Conservation (phyloP, 192 early-diverging fungal species). For the Backusella tuberculispora region DNA sequence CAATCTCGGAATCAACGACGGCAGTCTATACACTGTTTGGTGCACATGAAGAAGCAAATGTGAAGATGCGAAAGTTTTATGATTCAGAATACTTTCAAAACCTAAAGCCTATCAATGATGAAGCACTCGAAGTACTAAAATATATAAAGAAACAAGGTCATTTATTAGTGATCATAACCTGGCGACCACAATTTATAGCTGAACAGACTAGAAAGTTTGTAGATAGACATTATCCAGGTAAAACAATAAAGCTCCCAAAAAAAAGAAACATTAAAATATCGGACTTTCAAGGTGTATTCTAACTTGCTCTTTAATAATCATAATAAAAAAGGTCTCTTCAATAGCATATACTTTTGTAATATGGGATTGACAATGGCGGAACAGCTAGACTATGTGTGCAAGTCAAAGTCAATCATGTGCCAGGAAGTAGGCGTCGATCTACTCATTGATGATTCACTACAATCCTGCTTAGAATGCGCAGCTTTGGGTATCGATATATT, state of each 20-base stretch:
- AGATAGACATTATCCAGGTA: conserved; percentile 55
- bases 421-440: conserved; percentile 57
- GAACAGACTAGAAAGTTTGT: conserved; percentile 62
- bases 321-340: conserved; percentile 49
- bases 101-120: conserved; percentile 54
- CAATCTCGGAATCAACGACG: conserved; percentile 51
- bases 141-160: conserved; percentile 56
- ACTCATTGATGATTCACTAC: conserved; percentile 59
- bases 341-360: conserved; percentile 65
- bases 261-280: not conserved
- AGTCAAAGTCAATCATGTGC: conserved; percentile 58
- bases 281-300: not conserved
- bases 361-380: conserved; percentile 55
- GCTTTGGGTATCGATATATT: conserved; percentile 55
- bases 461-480: conserved; percentile 56
- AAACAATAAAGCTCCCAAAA: conserved; percentile 24
- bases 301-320: not conserved
- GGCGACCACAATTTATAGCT: conserved; percentile 61
- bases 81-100: conserved; percentile 55
- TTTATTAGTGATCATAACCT: conserved; percentile 60
- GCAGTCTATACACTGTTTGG: conserved; percentile 54
- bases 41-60: conserved; percentile 51
- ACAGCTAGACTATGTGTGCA: conserved; percentile 52
- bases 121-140: conserved; percentile 55
- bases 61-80: conserved; percentile 61